A percentile compares a stretch with the other conserved stretches of the same genome.
Conservation (phyloP, 2,329 filamentous ascomycete species). For the Aaosphaeria arxii region DNA sequence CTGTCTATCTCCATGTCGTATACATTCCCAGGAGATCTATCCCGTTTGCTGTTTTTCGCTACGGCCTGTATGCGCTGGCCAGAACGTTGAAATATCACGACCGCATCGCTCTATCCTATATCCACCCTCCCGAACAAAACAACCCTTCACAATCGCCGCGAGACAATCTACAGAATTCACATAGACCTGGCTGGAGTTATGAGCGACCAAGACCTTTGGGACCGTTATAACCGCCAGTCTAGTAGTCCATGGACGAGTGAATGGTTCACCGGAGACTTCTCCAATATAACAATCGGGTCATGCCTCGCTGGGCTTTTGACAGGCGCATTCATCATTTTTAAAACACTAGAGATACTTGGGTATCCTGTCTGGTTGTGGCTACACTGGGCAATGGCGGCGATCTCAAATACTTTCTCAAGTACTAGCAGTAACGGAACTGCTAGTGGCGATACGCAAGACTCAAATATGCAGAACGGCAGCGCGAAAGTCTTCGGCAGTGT, state of each 20-base stretch:
- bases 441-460: slow-evolving; percentile 11
- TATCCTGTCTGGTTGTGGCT: slow-evolving; percentile 45
- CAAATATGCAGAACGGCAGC: slow-evolving; percentile 15
- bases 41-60: slow-evolving; percentile 24
- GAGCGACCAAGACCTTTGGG: no score
- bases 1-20: slow-evolving; percentile 31
- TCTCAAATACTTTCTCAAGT: no score
- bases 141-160: no score
- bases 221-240: no score
- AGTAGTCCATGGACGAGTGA: no score
- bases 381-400: slow-evolving; percentile 31
- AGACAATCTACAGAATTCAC: no score
- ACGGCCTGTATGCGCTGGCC: slow-evolving; percentile 27
- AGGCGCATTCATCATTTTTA: slow-evolving; percentile 26
- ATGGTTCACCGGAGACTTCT: no score
- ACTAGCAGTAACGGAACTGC: background rate
- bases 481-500: slow-evolving; percentile 25
- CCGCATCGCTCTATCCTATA: no score
- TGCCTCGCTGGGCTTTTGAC: slow-evolving; percentile 14
- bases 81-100: slow-evolving; percentile 22
- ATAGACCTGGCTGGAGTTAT: no score
- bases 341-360: slow-evolving; percentile 23
- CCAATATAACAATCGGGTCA: slow-evolving; percentile 5
- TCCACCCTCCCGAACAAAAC: no score
- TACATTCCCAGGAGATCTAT: slow-evolving; percentile 16